Evolutionary conservation across 371 early-diverging fungal species (phyloP).

Genomic region (Chytridium lagenaria): DNA sequence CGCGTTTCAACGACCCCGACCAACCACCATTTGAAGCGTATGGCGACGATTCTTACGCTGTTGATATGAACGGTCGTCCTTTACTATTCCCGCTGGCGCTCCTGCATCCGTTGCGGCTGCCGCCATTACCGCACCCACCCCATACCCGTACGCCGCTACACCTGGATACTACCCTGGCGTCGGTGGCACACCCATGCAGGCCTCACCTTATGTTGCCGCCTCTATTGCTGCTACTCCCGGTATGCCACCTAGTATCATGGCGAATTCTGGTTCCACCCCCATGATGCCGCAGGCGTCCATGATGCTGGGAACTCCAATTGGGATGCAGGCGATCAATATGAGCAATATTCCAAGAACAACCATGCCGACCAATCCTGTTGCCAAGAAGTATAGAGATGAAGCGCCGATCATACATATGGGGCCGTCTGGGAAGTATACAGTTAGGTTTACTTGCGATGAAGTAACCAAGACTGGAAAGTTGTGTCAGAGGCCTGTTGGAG

Average conservation of each 20-base stretch:
- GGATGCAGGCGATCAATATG: no score
- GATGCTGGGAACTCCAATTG: background rate
- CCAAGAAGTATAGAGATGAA: slow-evolving; percentile 6
- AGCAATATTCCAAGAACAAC: slow-evolving; percentile 4
- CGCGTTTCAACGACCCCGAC: slow-evolving; percentile 32
- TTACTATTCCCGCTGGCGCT: background rate
- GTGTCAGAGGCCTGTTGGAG: slow-evolving; percentile 43
- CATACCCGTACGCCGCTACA: background rate
- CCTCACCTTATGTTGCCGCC: background rate
- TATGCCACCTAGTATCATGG: background rate
- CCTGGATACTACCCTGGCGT: background rate
- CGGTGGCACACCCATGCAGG: background rate
- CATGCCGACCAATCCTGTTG: slow-evolving; percentile 14
- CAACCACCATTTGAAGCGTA: slow-evolving; percentile 25
- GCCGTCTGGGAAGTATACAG: slow-evolving; percentile 37
- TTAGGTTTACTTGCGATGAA: slow-evolving; percentile 44
- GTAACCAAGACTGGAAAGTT: slow-evolving; percentile 41
- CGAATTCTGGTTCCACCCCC: background rate
- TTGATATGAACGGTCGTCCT: slow-evolving; percentile 29
- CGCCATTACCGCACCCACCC: background rate
- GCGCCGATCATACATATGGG: slow-evolving; percentile 25
- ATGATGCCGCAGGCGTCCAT: background rate
- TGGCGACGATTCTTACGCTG: slow-evolving; percentile 26
- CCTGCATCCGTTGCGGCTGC: background rate
- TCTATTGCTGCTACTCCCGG: background rate